Conservation (phyloP, 169 alveolate genomes). For the Theileria orientalis region DNA sequence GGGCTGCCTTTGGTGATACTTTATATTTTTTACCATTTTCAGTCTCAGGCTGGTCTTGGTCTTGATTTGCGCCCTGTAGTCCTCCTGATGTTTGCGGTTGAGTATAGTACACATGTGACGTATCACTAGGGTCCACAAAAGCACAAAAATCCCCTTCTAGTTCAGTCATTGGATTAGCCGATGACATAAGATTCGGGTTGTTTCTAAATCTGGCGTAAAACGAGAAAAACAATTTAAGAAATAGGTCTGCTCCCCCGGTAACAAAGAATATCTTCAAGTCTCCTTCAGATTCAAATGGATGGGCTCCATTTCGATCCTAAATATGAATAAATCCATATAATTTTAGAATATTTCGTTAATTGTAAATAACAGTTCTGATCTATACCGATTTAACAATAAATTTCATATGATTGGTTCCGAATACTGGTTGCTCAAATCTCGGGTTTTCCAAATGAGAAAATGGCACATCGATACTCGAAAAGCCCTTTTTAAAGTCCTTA, state of each 20-base stretch:
- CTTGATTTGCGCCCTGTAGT: too few species aligned
- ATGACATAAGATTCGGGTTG: constrained; percentile 26
- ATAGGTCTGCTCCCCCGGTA: constrained; percentile 41
- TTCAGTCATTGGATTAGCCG: constrained; percentile 34
- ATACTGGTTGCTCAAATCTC: constrained; percentile 53
- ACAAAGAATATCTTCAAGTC: constrained; percentile 13
- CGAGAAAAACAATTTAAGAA: constrained; percentile 42
- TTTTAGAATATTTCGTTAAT: background rate
- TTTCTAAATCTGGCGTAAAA: constrained; percentile 56
- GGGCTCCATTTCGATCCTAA: constrained; percentile 22
- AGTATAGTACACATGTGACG: constrained; percentile 42
- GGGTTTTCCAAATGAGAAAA: constrained; percentile 50
- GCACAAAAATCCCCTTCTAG: constrained; percentile 34
- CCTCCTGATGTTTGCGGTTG: constrained; percentile 47
- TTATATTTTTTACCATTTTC: too few species aligned
- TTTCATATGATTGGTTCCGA: constrained; percentile 38
- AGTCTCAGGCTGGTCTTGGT: too few species aligned
- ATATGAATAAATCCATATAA: too few species aligned
- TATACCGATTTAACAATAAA: constrained; percentile 45
- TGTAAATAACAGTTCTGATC: background rate
- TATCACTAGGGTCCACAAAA: constrained; percentile 62
- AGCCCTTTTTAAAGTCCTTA: constrained; percentile 26
- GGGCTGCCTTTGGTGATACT: too few species aligned
- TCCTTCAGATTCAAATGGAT: constrained; percentile 32
- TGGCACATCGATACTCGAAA: constrained; percentile 57